phyloP scores from a whole-genome alignment of 176 grass and related monocot species.

The Aegilops bicornis region DNA sequence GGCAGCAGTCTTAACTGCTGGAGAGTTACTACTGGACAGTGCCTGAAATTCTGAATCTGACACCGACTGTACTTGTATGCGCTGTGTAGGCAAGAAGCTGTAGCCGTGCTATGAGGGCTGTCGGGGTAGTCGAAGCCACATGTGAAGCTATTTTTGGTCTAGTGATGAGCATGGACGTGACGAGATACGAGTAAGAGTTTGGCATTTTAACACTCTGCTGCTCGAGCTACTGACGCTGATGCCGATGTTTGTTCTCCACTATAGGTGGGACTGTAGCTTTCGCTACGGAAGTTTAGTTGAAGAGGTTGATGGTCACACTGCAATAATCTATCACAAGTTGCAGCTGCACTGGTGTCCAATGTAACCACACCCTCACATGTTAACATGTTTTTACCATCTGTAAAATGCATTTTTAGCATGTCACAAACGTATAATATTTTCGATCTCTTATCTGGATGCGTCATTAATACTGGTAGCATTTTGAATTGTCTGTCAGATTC shows the following conservation, averaged over 20 bases:
- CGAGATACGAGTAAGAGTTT: constrained; percentile 74
- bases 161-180: constrained; percentile 95
- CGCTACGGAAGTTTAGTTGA: constrained; percentile 90
- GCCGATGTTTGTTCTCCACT: constrained; percentile 18
- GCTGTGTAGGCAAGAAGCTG: constrained; percentile 88
- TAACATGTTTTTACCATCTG: background rate
- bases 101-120: constrained; percentile 89
- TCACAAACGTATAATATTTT: background rate
- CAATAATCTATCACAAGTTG: constrained; percentile 74
- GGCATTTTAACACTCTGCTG: background rate
- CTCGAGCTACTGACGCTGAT: background rate
- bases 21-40: background rate
- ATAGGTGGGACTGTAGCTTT: constrained; percentile 99
- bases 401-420: background rate
- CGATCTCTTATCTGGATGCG: background rate
- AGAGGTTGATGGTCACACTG: constrained; percentile 96
- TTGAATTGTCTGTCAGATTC: background rate
- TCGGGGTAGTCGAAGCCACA: constrained; percentile 90
- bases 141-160: constrained; percentile 92
- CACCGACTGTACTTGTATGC: background rate
- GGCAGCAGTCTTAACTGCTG: background rate
- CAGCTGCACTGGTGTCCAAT: constrained; percentile 88
- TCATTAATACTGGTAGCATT: background rate
- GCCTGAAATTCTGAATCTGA: constrained; percentile 21
- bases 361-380: constrained; percentile 46